A percentile compares a stretch with the other conserved stretches of the same genome.
These are phyloP conservation scores for Pichia cabralensis DNA, from an alignment of 805 yeast genomes.

Conservation along the genomic window DNA sequence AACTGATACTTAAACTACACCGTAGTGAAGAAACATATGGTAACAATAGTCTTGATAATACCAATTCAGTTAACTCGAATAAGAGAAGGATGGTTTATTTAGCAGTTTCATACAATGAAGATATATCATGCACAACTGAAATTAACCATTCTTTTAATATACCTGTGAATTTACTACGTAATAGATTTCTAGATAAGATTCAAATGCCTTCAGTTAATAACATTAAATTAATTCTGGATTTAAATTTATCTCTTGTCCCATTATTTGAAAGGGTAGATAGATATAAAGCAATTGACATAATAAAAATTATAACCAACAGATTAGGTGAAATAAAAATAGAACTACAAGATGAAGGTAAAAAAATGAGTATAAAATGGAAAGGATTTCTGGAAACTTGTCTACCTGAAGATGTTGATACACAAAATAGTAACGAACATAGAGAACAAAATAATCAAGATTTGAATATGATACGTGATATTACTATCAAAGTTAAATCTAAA, in stretches of 20 bases:
- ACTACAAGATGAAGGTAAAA: slow-evolving; percentile 45
- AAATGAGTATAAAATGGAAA: slow-evolving; percentile 52
- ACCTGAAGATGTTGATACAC: slow-evolving; percentile 13
- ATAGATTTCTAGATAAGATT: slow-evolving; percentile 40
- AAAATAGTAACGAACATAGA: not conserved
- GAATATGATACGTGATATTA: slow-evolving; percentile 25
- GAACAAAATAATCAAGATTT: slow-evolving; percentile 6
- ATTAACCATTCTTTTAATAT: slow-evolving; percentile 60
- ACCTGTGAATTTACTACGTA: slow-evolving; percentile 56
- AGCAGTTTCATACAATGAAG: slow-evolving; percentile 45
- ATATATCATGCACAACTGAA: slow-evolving; percentile 30
- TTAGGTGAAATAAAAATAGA: slow-evolving; percentile 42
- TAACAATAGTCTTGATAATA: slow-evolving; percentile 25
- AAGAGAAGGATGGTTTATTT: slow-evolving; percentile 36
- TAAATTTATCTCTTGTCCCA: slow-evolving; percentile 38
- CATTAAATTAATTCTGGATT: slow-evolving; percentile 47
- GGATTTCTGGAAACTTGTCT: slow-evolving; percentile 21
- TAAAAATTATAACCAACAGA: slow-evolving; percentile 41
- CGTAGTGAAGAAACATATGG: slow-evolving; percentile 2
- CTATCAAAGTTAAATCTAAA: slow-evolving; percentile 41
- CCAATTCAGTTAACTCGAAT: slow-evolving; percentile 3
- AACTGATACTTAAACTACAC: slow-evolving; percentile 40
- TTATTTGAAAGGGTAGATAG: slow-evolving; percentile 57
- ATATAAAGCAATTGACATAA: slow-evolving; percentile 41
- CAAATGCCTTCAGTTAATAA: slow-evolving; percentile 54